These are phyloP conservation scores for Euryodendron excelsum DNA, from an alignment of 148 eudicot species.

Conservation along the genomic window DNA sequence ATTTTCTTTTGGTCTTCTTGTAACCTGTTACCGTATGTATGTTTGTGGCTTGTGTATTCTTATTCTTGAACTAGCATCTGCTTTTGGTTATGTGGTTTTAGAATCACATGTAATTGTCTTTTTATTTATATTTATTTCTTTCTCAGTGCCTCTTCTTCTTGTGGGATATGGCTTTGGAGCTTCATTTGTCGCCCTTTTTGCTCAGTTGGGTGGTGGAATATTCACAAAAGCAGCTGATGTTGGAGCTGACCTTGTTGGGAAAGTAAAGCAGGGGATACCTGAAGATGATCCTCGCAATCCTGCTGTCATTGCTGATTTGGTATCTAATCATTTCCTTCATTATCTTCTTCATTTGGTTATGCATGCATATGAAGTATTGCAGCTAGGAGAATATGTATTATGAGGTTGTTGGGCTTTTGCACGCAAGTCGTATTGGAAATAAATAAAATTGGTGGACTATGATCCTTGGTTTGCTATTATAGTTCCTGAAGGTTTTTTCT, in stretches of 20 bases:
- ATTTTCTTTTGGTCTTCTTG: background rate
- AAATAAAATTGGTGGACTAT: background rate
- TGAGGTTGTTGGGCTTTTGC: background rate
- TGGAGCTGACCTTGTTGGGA: conserved; percentile 99
- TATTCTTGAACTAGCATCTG: background rate
- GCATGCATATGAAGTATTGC: background rate
- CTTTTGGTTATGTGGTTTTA: background rate
- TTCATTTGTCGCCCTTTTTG: conserved; percentile 98
- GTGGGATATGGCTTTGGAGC: conserved; percentile 99
- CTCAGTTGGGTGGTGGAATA: conserved; percentile 99
- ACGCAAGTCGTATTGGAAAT: background rate
- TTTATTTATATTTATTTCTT: conserved; percentile 11
- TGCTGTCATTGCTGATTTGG: conserved; percentile 99
- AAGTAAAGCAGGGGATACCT: conserved; percentile 99
- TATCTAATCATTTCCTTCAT: conserved; percentile 26
- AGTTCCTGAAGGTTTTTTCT: background rate
- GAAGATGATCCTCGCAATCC: conserved; percentile 99
- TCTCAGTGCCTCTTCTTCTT: conserved; percentile 96
- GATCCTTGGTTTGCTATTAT: background rate
- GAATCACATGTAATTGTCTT: no score
- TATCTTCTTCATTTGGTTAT: conserved; percentile 2
- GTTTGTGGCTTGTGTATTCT: background rate
- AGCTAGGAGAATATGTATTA: background rate
- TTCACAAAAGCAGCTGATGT: conserved; percentile 99
- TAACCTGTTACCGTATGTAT: background rate